These are phyloP conservation scores for Nelumbo lutea DNA, from an alignment of 164 flowering plant genomes.

Conservation along the genomic window DNA sequence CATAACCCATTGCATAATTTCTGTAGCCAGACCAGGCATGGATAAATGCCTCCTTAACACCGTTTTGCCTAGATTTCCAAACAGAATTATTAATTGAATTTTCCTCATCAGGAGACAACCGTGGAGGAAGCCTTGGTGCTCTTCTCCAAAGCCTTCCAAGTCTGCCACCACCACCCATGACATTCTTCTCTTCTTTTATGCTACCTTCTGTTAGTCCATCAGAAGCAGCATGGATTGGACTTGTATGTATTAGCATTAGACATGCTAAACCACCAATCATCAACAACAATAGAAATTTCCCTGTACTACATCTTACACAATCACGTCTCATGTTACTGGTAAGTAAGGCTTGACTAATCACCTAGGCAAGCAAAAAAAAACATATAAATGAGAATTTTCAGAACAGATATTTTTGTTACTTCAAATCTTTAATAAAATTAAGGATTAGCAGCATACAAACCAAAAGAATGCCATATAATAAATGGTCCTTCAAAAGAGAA, in stretches of 20 bases:
- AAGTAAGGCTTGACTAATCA: conserved; percentile 43
- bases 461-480: background rate
- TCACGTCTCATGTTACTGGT: conserved; percentile 52
- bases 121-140: conserved; percentile 93
- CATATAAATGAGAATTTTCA: background rate
- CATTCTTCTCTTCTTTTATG: conserved; percentile 21
- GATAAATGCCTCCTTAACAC: conserved; percentile 73
- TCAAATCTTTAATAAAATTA: background rate
- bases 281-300: conserved; percentile 62
- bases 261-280: conserved; percentile 68
- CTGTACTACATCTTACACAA: conserved; percentile 71
- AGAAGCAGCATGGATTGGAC: conserved; percentile 24
- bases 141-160: conserved; percentile 53
- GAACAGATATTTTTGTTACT: background rate
- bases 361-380: conserved; percentile 36
- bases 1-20: conserved; percentile 80
- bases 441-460: background rate
- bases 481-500: background rate
- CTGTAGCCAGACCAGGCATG: conserved; percentile 98
- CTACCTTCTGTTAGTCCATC: conserved; percentile 26
- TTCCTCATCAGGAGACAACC: conserved; percentile 64
- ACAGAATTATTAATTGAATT: conserved; percentile 19
- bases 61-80: conserved; percentile 64
- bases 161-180: conserved; percentile 23
- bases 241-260: conserved; percentile 49